Base-by-base conservation (phyloP, 2,329 filamentous ascomycete species). In the Trichoderma sp. region DNA sequence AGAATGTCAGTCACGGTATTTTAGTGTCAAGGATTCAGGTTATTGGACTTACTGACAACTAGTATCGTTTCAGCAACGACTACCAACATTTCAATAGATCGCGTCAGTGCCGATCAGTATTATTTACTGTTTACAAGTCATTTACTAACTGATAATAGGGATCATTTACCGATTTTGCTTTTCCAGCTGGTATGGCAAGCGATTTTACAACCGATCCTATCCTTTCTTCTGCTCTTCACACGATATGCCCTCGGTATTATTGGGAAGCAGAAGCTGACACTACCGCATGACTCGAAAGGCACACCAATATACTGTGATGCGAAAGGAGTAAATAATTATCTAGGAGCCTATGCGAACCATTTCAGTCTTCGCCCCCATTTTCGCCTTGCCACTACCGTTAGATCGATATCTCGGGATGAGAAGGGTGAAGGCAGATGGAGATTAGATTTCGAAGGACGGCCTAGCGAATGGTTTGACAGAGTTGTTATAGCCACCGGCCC, bases 401-500 rank as follows among this genome's bases (percentile, higher is more conserved):
- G 55, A 1, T 69, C 66, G 2, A 71, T 79, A 1, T 68, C 55
- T 2, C 68, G 71, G 5, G 71, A 74, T 31, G 65, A 68, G 4
- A 57, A 61, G 16, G 40, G 19, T 13, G 21, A 66, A 1, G 66
- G 69, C 7, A 74, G 70, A 60, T 80, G 78, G 78, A 64, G 72
- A n/a, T 27, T 80, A 4, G 73, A 78, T 6, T 61, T 79, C 49
- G 73, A 76, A 13, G 72, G 60, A 11, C 56, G 60, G 3, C 60
- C 70, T 3, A 70, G 72, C 0, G 70, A 73, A 29, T 70, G 71
- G 65, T 80, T 80, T 52, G 81, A 83, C 71, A 82, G 81, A 72
- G 76, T 83, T 4, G 75, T 81, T 5, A 71, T 83, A 11, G 78
- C 74, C 59, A 81, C 73, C 69, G 81, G 70, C 72, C 81, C 70